These are phyloP conservation scores for Prunus dulcis DNA, from an alignment of 306 rosid genomes.

Conservation along the genomic window DNA sequence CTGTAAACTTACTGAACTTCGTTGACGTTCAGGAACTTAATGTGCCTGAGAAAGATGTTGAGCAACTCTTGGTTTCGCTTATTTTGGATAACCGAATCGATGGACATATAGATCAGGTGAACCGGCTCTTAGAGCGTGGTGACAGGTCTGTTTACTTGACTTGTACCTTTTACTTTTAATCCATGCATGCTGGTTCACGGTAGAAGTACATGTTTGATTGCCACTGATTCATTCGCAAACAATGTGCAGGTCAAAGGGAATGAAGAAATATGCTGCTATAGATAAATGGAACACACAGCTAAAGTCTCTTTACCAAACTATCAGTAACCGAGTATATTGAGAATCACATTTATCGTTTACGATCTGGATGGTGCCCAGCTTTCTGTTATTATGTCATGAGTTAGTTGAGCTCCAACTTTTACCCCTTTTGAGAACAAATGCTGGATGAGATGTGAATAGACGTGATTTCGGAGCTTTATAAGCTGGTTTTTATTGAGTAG, in stretches of 20 bases:
- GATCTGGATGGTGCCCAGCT: conserved; percentile 1
- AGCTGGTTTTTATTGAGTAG: background rate
- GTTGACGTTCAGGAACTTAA: conserved; percentile 39
- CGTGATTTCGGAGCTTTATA: background rate
- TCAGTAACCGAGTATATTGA: conserved; percentile 74
- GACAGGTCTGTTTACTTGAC: conserved; percentile 49
- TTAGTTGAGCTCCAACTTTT: conserved; percentile 5
- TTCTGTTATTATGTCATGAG: background rate
- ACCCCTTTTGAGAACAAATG: background rate
- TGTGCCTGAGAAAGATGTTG: conserved; percentile 54
- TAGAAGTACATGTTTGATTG: background rate
- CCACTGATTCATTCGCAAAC: background rate
- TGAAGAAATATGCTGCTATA: conserved; percentile 85
- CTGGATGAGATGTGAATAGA: conserved; percentile 11
- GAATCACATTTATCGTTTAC: background rate
- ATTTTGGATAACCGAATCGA: conserved; percentile 92
- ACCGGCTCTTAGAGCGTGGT: conserved; percentile 88
- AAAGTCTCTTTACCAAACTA: conserved; percentile 69
- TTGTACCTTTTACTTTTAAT: background rate
- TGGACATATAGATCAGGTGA: conserved; percentile 97
- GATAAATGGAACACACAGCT: conserved; percentile 97
- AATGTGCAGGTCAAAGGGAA: conserved; percentile 79
- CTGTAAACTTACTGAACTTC: background rate
- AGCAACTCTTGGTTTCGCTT: conserved; percentile 50
- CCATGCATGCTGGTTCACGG: conserved; percentile 4